Evolutionary conservation across 805 yeast species (phyloP).

Genomic region (Candida germanica): DNA sequence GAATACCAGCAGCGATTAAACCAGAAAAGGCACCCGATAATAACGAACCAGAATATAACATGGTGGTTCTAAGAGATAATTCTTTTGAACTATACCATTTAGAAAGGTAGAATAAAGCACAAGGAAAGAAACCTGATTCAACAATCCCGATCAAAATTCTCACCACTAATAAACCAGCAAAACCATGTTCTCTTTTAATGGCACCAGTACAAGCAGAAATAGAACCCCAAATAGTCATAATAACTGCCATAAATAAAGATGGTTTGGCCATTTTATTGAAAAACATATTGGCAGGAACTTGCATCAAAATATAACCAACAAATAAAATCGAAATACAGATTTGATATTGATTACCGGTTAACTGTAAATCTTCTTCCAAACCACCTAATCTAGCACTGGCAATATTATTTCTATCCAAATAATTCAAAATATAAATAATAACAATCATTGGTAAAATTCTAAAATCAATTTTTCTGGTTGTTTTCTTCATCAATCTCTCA

Average conservation of each 20-base stretch:
- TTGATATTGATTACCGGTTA: constrained; percentile 44
- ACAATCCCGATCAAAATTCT: constrained; percentile 47
- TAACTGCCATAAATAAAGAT: constrained; percentile 44
- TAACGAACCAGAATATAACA: constrained; percentile 50
- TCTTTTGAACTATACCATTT: constrained; percentile 55
- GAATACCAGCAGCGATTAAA: constrained; percentile 52
- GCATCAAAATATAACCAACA: constrained; percentile 42
- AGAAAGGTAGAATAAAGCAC: constrained; percentile 48
- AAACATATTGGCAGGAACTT: constrained; percentile 45
- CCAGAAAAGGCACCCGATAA: constrained; percentile 55
- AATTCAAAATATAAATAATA: constrained; percentile 50
- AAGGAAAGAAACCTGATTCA: constrained; percentile 48
- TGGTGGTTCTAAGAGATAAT: constrained; percentile 47
- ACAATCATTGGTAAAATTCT: constrained; percentile 50
- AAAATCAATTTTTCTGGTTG: constrained; percentile 47
- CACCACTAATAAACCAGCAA: constrained; percentile 42
- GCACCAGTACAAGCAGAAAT: constrained; percentile 48
- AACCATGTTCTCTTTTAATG: constrained; percentile 30
- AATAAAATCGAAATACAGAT: constrained; percentile 51
- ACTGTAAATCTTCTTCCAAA: constrained; percentile 40
- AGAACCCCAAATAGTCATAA: constrained; percentile 52
- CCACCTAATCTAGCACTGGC: constrained; percentile 56
- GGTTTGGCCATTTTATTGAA: constrained; percentile 49
- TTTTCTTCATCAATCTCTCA: constrained; percentile 37
- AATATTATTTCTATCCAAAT: constrained; percentile 50